Evolutionary conservation across 202 grass and related monocot species (phyloP), one percentile per base, ranked within the genome.

Genomic region (Musa balbisiana): DNA sequence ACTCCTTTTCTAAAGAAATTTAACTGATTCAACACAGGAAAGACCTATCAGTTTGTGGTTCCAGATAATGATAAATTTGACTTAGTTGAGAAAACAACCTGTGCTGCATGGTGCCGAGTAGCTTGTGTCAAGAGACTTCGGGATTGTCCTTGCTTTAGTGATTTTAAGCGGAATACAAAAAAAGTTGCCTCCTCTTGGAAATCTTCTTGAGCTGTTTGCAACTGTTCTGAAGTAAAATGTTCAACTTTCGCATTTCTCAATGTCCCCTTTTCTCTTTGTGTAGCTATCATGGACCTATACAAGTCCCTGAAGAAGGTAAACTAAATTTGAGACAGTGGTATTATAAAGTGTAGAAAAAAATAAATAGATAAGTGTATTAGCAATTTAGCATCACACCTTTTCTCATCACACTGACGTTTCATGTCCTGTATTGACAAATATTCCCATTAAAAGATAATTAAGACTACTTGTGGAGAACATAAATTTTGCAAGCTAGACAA

Each of bases 51-150:
- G 20, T 24, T 26, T 20, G 9, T 56, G 14, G 19, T 10, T 53
- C 55, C 55, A 49, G 74, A 49, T 13, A 64, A 54, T 29, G 51
- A 55, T 25, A 78, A 9, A 0, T 20, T 69, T 55, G 43, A 53
- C 54, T 4, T 56, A 77, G 29, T 53, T 78, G 17, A 70, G 20
- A 51, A 77, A 79, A 82, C 76, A 56, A 98, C 95, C 90, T 98
- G 95, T 15, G 91, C 87, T 26, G 95, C 95, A 89, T 98, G 88
- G 80, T 98, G 95, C 33, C 95, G 91, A 73, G 85, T 87, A 79
- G 95, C 95, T 76, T 98, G 95, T 62, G 95, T 99, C 74, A 99
- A 87, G 80, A 99, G 91, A 88, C 95, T 99, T 73, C 95, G 83
- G 60, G 91, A 92, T 68, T 98, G 95, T 72, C 95, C 95, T 81